Percentiles rank a stretch among this genome's conserved stretches.
Conservation (phyloP, 176 grass and related monocot species). For the sorghum (Sorghum bicolor) region DNA sequence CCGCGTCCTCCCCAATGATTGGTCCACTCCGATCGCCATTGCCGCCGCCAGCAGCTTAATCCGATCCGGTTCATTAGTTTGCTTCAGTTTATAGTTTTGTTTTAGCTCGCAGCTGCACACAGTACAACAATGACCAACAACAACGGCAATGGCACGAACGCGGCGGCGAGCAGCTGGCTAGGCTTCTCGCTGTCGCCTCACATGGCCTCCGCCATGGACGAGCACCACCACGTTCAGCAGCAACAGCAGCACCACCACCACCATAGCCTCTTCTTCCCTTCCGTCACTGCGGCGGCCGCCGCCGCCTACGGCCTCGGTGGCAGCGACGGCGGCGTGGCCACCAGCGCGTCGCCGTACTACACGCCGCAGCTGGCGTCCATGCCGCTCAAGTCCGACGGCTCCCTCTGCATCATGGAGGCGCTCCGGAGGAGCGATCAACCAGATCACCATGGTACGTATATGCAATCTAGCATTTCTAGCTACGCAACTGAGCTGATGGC, state of each 20-base stretch:
- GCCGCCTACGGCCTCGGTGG: conserved; percentile 29
- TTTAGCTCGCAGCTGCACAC: background rate
- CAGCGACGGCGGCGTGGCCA: conserved; percentile 4
- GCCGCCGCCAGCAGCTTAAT: background rate
- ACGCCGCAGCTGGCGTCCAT: conserved; percentile 85
- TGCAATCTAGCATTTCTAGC: no score
- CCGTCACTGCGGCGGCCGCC: background rate
- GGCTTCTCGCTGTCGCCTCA: conserved; percentile 94
- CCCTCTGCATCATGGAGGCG: conserved; percentile 99
- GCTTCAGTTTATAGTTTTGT: background rate
- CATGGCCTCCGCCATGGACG: conserved; percentile 52
- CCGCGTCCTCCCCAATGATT: conserved; percentile 45
- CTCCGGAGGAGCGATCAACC: conserved; percentile 70
- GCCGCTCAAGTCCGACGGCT: conserved; percentile 94
- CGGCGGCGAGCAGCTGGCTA: conserved; percentile 61
- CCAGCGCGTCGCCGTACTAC: conserved; percentile 52
- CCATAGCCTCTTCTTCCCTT: conserved; percentile 42
- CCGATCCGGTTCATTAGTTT: background rate
- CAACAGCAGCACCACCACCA: conserved; percentile 48
- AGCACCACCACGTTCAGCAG: conserved; percentile 33
- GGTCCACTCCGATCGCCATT: conserved; percentile 3
- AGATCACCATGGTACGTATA: conserved; percentile 43
- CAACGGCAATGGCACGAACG: conserved; percentile 23
- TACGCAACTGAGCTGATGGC: no score
- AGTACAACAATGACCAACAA: conserved; percentile 64